Evolutionary conservation across 768 basidiomycete species (phyloP).

Genomic region (Tricholoma matsutake): DNA sequence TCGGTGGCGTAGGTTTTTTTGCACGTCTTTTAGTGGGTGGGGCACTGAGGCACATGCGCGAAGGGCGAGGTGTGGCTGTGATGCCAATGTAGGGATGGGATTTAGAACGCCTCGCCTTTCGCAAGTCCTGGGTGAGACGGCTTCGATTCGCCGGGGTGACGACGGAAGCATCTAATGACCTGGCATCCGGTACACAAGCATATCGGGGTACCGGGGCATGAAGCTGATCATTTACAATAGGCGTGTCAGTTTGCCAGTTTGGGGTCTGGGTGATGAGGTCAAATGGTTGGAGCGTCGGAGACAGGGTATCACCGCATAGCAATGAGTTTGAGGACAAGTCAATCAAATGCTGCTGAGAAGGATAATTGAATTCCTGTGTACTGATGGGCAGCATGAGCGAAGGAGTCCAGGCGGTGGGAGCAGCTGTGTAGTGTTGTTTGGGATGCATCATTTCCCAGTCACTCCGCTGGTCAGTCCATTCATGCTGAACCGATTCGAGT

Average conservation of each 20-base stretch:
- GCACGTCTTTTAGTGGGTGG: neutral
- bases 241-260: neutral
- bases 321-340: neutral
- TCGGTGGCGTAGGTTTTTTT: conserved; percentile 1
- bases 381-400: neutral
- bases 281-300: neutral
- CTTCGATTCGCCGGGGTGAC: conserved; percentile 1
- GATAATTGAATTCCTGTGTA: neutral
- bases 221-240: neutral
- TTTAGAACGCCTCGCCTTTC: conserved; percentile 2
- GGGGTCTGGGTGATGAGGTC: neutral
- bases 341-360: neutral
- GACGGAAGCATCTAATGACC: neutral
- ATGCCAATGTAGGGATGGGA: neutral
- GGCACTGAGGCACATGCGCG: neutral
- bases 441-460: neutral
- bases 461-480: neutral
- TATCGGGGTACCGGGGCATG: conserved; percentile 4
- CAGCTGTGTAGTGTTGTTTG: neutral
- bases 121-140: neutral
- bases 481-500: neutral
- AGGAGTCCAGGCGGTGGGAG: neutral
- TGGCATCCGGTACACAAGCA: neutral
- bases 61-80: conserved; percentile 1
- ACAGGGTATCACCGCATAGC: neutral